A percentile compares a stretch with the other conserved stretches of the same genome.
Evolutionary conservation across 1,284 basidiomycete genomes (phyloP).

Genomic region (Salmacisia buchloeana): DNA sequence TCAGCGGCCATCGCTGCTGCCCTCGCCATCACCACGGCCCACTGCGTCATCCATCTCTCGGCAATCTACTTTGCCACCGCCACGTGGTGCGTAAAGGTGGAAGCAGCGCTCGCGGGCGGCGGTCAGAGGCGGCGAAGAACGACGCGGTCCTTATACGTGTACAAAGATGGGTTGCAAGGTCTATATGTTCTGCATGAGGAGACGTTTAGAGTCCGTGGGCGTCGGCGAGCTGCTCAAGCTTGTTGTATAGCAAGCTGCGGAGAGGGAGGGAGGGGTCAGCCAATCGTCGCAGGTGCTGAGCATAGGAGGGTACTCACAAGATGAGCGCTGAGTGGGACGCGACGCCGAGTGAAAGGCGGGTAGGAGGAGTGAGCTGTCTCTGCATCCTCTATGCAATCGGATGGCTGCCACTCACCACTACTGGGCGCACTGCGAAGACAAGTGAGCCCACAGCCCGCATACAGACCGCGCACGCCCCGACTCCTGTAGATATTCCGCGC

Average conservation of each 20-base stretch:
- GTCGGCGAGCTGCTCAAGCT: slow-evolving; percentile 35
- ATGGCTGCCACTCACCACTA: slow-evolving; percentile 20
- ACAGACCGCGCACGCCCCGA: slow-evolving; percentile 77
- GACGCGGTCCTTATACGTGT: too few relatives aligned
- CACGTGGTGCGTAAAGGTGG: too few relatives aligned
- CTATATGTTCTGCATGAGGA: too few relatives aligned
- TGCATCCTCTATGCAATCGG: neutral
- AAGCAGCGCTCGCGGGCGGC: too few relatives aligned
- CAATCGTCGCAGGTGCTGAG: slow-evolving; percentile 14
- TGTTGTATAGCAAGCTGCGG: slow-evolving; percentile 36
- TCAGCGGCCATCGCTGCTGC: too few relatives aligned
- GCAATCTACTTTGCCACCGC: too few relatives aligned
- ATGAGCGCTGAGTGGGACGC: neutral
- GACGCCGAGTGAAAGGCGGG: neutral
- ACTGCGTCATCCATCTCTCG: too few relatives aligned
- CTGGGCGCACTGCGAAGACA: slow-evolving; percentile 73
- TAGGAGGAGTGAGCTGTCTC: neutral
- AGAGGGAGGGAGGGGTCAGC: neutral
- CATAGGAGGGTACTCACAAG: neutral
- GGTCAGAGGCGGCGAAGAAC: too few relatives aligned
- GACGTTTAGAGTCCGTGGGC: slow-evolving; percentile 22
- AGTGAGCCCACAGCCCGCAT: slow-evolving; percentile 89
- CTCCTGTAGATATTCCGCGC: slow-evolving; percentile 68
- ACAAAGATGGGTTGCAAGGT: too few relatives aligned
- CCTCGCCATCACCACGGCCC: too few relatives aligned